Evolutionary conservation across 805 yeast genomes (phyloP), one percentile per base, ranked within the genome.

Genomic region (Cyberlindnera misumaiensis): DNA sequence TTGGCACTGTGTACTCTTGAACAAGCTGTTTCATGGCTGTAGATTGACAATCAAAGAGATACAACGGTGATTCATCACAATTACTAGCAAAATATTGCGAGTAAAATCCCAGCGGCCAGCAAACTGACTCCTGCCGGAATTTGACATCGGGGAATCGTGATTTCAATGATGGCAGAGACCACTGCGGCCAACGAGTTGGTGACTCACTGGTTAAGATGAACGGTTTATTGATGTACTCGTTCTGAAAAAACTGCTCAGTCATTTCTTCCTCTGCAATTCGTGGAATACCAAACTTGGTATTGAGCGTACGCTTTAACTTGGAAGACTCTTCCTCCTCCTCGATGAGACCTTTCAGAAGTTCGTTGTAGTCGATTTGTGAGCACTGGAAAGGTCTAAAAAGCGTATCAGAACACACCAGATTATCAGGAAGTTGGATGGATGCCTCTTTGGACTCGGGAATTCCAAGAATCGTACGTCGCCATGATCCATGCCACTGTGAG

Each of bases 51-150:
- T 88, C 97, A 60, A 88, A 88, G 18, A 88, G 62, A 56, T 88
- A 88, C 16, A 88, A 64, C 6, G 96, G 96, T 16, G 82, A 77
- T 56, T 88, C 96, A 59, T 88, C 97, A 16, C 51, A 48, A 57
- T 87, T 89, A 11, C 62, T 41, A 4, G 60, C 51, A 49, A 80
- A 70, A 53, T 88, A 88, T 37, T 77, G 67, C 1, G 71, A 55
- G 52, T 85, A 88, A 15, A 75, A 63, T 2, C 63, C 48, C 16
- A 88, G 62, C 3, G 79, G 70, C 96, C 96, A 88, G 44, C 77
- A 73, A 33, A 86, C 90, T 24, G 84, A 76, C 60, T 89, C 97
- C 58, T 88, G 95, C 39, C 90, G 73, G 60, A 89, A 89, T 33
- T 59, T 63, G 3, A 73, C 79, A 16, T 70, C 57, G 2, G 86